Evolutionary conservation across 805 yeast species (phyloP).

Genomic region (Dipodascus albidus): DNA sequence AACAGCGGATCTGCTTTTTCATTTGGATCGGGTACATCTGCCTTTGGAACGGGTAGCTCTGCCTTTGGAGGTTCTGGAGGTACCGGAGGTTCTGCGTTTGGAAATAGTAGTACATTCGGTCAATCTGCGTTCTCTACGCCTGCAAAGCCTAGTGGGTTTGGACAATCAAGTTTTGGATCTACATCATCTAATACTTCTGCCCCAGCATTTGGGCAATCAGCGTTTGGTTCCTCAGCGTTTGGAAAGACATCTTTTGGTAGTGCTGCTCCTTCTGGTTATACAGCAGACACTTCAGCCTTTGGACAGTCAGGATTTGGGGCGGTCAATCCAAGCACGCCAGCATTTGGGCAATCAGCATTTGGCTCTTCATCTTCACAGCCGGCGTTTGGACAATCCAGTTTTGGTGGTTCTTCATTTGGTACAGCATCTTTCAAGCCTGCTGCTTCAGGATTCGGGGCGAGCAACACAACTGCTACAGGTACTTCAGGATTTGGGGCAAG

Average conservation of each 20-base stretch:
- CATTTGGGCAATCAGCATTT: not conserved
- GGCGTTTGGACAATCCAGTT: not conserved
- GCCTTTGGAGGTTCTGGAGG: too few relatives aligned
- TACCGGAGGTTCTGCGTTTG: conserved; percentile 7
- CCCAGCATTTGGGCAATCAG: not conserved
- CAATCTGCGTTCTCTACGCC: not conserved
- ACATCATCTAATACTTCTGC: not conserved
- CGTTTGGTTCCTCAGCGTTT: not conserved
- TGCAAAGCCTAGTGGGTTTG: not conserved
- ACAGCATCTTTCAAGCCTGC: not conserved
- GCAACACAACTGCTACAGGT: too few relatives aligned
- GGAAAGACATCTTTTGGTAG: not conserved
- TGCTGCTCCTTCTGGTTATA: not conserved
- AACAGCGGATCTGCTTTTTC: conserved; percentile 4
- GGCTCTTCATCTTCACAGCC: too few relatives aligned
- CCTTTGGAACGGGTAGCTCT: conserved; percentile 15
- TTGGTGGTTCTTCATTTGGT: not conserved
- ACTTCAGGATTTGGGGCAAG: too few relatives aligned
- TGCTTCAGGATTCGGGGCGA: too few relatives aligned
- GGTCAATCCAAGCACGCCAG: not conserved
- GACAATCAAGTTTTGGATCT: not conserved
- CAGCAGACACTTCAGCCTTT: not conserved
- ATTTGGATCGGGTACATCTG: conserved; percentile 11
- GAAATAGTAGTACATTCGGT: not conserved
- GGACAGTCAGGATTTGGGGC: not conserved